phyloP scores from a whole-genome alignment of 805 yeast genomes.

The Tetrapisispora fleetii region DNA sequence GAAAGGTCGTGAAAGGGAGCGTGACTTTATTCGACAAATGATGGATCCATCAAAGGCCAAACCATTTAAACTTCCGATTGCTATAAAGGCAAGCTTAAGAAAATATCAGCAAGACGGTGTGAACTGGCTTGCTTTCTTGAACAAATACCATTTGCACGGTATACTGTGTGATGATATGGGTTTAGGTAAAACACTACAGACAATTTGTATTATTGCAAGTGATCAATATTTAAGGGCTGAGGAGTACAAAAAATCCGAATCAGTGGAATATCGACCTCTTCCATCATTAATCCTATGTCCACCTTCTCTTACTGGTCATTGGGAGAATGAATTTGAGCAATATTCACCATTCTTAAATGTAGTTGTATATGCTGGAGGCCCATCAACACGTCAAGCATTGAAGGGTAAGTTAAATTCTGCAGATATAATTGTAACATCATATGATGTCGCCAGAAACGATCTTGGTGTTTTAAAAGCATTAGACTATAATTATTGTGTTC shows the following conservation, averaged over 20 bases:
- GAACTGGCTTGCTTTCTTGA: conserved; percentile 92
- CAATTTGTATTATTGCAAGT: conserved; percentile 93
- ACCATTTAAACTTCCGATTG: conserved; percentile 80
- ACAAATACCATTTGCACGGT: conserved; percentile 92
- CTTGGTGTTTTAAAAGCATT: conserved; percentile 46
- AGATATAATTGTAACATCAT: conserved; percentile 90
- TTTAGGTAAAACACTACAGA: conserved; percentile 90
- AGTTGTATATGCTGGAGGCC: conserved; percentile 89
- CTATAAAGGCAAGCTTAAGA: conserved; percentile 85
- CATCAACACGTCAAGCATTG: conserved; percentile 53
- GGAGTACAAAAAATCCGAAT: conserved; percentile 47
- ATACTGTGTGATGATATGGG: conserved; percentile 99
- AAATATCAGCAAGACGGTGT: conserved; percentile 98
- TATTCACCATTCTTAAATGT: conserved; percentile 83
- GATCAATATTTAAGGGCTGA: conserved; percentile 83
- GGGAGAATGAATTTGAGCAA: conserved; percentile 91
- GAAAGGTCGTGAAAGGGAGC: conserved; percentile 83
- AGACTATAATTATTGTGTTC: conserved; percentile 85
- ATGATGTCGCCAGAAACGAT: conserved; percentile 94
- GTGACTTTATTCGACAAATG: conserved; percentile 94
- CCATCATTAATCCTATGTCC: conserved; percentile 91
- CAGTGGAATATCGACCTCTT: conserved; percentile 58
- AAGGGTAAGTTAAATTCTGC: conserved; percentile 41
- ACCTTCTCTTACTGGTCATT: conserved; percentile 95
- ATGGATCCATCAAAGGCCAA: conserved; percentile 90